Percentiles rank a stretch among this genome's conserved stretches.
These are phyloP conservation scores for Rhizopogon salebrosus DNA, from an alignment of 768 basidiomycete species.

Conservation along the genomic window DNA sequence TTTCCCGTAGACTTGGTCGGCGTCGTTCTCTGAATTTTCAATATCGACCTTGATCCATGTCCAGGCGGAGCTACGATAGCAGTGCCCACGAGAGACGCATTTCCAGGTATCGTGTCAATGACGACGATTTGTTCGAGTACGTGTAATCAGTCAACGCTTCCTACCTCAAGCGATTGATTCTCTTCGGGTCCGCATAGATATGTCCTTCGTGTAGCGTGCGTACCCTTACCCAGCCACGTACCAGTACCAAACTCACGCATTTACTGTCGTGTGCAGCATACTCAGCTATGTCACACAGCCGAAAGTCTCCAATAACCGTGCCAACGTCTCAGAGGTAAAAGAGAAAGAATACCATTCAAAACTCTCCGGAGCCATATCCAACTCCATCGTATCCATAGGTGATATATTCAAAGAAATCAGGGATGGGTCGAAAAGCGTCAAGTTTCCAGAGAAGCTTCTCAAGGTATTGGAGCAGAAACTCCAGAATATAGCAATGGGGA, in stretches of 20 bases:
- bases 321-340: slow-evolving; percentile 35
- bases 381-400: slow-evolving; percentile 53
- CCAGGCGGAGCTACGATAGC: slow-evolving; percentile 73
- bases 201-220: slow-evolving; percentile 81
- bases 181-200: slow-evolving; percentile 43
- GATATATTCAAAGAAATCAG: slow-evolving; percentile 78
- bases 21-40: neutral
- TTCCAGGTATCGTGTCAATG: slow-evolving; percentile 72
- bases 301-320: slow-evolving; percentile 35
- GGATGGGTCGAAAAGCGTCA: slow-evolving; percentile 79
- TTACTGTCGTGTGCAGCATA: slow-evolving; percentile 39
- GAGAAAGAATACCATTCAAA: slow-evolving; percentile 66
- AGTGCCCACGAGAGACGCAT: slow-evolving; percentile 65
- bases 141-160: slow-evolving; percentile 21
- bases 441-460: slow-evolving; percentile 90
- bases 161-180: slow-evolving; percentile 4
- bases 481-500: slow-evolving; percentile 91
- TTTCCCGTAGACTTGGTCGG: neutral
- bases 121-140: slow-evolving; percentile 85
- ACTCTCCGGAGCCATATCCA: slow-evolving; percentile 56
- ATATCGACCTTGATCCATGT: slow-evolving; percentile 24
- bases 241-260: slow-evolving; percentile 4
- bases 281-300: slow-evolving; percentile 67
- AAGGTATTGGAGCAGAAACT: slow-evolving; percentile 88
- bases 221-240: slow-evolving; percentile 10